These are phyloP conservation scores for Fistulina hepatica DNA, from an alignment of 1,284 basidiomycete genomes.

Conservation along the genomic window DNA sequence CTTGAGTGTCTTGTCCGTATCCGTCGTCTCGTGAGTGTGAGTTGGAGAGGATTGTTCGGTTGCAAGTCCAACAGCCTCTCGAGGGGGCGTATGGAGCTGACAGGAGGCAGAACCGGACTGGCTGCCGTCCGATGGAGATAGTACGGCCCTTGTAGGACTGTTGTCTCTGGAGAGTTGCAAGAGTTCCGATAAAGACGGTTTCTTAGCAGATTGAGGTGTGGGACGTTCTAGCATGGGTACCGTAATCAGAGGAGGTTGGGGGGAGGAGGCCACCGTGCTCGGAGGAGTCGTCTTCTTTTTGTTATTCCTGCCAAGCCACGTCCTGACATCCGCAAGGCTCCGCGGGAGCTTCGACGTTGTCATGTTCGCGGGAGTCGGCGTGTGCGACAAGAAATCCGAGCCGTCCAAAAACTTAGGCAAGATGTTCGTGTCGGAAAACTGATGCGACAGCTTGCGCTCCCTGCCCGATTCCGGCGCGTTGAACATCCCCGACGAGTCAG, in stretches of 20 bases:
- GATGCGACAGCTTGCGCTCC: slow-evolving; percentile 56
- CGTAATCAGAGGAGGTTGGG: slow-evolving; percentile 22
- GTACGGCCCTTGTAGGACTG: slow-evolving; percentile 6
- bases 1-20: slow-evolving; percentile 33
- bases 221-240: slow-evolving; percentile 8
- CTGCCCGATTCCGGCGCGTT: slow-evolving; percentile 38
- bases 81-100: slow-evolving; percentile 8
- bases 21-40: slow-evolving; percentile 20
- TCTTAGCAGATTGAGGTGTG: slow-evolving; percentile 33
- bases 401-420: slow-evolving; percentile 46
- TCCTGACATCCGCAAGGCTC: slow-evolving; percentile 62
- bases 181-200: slow-evolving; percentile 54
- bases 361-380: slow-evolving; percentile 27
- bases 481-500: slow-evolving; percentile 31
- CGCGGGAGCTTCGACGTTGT: slow-evolving; percentile 45
- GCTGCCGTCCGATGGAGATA: not conserved
- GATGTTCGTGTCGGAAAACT: slow-evolving; percentile 52
- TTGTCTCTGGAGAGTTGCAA: slow-evolving; percentile 41
- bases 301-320: slow-evolving; percentile 55
- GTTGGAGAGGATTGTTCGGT: not conserved
- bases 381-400: slow-evolving; percentile 31
- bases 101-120: not conserved
- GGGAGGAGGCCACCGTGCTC: no score
- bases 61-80: slow-evolving; percentile 13
- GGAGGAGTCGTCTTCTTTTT: slow-evolving; percentile 41